phyloP scores from a whole-genome alignment of 176 grass and related monocot species.

The Pharus latifolius region DNA sequence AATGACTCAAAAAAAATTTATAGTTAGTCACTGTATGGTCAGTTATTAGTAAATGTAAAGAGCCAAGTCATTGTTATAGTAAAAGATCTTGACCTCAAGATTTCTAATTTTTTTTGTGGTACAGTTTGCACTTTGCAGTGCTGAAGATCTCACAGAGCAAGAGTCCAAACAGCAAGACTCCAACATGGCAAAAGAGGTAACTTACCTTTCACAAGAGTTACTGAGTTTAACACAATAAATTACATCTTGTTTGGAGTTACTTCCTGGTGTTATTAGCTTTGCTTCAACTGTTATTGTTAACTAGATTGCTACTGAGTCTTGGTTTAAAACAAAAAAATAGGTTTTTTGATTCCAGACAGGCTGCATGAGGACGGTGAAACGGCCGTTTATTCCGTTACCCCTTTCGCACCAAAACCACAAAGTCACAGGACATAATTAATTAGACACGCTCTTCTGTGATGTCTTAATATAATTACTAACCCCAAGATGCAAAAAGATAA shows the following conservation, averaged over 20 bases:
- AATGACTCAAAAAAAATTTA: too few relatives aligned
- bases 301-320: neutral
- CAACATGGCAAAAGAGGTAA: neutral
- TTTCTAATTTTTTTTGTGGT: neutral
- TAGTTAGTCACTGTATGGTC: too few relatives aligned
- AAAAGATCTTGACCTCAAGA: neutral
- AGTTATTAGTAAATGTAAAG: neutral
- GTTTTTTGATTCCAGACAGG: neutral
- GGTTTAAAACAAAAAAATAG: neutral
- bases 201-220: neutral
- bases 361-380: constrained; percentile 12
- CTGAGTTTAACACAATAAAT: neutral
- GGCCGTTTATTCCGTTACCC: constrained; percentile 44
- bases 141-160: neutral
- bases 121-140: neutral
- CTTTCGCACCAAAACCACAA: too few relatives aligned
- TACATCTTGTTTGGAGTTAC: neutral
- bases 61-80: neutral
- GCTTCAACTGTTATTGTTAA: neutral
- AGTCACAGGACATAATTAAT: neutral
- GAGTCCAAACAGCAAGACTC: constrained; percentile 13
- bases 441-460: neutral
- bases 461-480: neutral
- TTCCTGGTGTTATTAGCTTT: neutral
- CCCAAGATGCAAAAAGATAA: neutral